A percentile compares a stretch with the other conserved stretches of the same genome.
Evolutionary conservation across 169 alveolate genomes (phyloP).

Genomic region (Theileria luwenshuni): DNA sequence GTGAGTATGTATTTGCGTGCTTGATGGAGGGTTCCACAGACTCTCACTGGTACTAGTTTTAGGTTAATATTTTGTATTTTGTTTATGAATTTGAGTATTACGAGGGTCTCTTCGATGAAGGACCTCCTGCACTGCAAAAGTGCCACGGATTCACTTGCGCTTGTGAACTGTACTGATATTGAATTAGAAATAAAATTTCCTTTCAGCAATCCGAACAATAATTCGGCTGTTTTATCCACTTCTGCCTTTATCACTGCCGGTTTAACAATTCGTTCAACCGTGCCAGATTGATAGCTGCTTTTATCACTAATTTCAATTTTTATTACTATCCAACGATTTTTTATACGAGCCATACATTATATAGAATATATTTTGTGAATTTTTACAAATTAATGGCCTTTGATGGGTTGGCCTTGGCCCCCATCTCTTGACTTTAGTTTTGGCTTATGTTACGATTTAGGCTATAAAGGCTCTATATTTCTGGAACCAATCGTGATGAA

Average conservation of each 20-base stretch:
- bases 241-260: conserved; percentile 31
- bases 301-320: conserved; percentile 26
- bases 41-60: conserved; percentile 34
- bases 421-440: background rate
- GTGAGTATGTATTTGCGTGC: conserved; percentile 45
- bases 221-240: conserved; percentile 21
- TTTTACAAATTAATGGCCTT: background rate
- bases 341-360: conserved; percentile 59
- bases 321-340: conserved; percentile 64
- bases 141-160: conserved; percentile 34
- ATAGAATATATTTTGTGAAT: background rate
- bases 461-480: no score
- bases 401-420: background rate
- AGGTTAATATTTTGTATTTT: conserved; percentile 42
- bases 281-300: background rate
- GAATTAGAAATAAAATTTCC: conserved; percentile 49
- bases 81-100: conserved; percentile 34
- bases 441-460: background rate
- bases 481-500: conserved; percentile 69
- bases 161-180: conserved; percentile 30
- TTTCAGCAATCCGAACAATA: conserved; percentile 40
- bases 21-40: conserved; percentile 66
- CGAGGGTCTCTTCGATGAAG: conserved; percentile 38
- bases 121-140: conserved; percentile 51
- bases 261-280: conserved; percentile 24